Evolutionary conservation across 495 filamentous ascomycete genomes (phyloP), one percentile per base, ranked within the genome.

Genomic region (Trichoderma parareesei): DNA sequence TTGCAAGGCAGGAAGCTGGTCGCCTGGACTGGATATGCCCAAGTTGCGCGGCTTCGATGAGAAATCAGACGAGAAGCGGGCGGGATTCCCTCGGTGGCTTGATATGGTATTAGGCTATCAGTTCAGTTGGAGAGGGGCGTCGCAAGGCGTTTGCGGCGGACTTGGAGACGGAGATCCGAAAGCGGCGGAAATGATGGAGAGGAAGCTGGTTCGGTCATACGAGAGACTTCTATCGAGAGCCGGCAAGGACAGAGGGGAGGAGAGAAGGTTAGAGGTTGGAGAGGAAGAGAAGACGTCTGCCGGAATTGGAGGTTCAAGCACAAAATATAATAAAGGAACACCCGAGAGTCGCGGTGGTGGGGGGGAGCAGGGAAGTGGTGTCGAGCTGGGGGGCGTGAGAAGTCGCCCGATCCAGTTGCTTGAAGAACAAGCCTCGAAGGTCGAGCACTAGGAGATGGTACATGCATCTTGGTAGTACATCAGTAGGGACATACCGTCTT

Each of bases 341-440:
- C 53, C 53, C 53, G 53, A 57, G 53, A 35, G 37, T 57, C 53
- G 53, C 53, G 53, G 53, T 57, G 53, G 53, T 57, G 53, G 53
- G 53, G 44, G 44, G 44, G 44, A 18, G 44, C 44, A 10, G 16
- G 42, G n/a, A 48, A 48, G 44, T 16, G 44, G 53, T 57, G 33
- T 57, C 53, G 53, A 57, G 53, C 6, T 10, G 11, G 44, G 44
- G 11, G 44, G 44, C 13, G 44, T 14, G 44, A 48, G 44, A 18
- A 18, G 44, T 27, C 27, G 27, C 14, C 9, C 20, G 14, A 14
- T 57, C 27, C 27, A 27, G 27, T 27, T 27, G 27, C 27, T 27
- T 27, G 27, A 27, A 27, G 27, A 27, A 27, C 27, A 27, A 27
- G 27, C 27, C 27, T 27, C 27, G 27, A 27, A 27, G 27, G 27